Evolutionary conservation across 345 rosid genomes (phyloP).

Genomic region (Syzygium grande): DNA sequence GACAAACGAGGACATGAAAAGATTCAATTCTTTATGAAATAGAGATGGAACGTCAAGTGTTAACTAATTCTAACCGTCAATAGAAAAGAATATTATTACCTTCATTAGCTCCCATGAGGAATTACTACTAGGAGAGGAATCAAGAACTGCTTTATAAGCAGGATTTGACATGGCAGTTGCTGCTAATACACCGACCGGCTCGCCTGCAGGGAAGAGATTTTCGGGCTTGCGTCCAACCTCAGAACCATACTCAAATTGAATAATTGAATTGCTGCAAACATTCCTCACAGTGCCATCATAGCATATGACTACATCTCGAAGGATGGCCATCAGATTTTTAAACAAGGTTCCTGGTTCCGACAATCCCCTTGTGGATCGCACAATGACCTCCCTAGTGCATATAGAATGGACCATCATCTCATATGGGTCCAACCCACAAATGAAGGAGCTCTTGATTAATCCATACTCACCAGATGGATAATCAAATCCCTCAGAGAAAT

Average conservation of each 20-base stretch:
- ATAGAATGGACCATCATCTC: slow-evolving; percentile 89
- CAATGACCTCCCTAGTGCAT: slow-evolving; percentile 74
- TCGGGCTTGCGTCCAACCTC: slow-evolving; percentile 35
- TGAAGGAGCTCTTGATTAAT: slow-evolving; percentile 59
- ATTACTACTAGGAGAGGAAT: slow-evolving; percentile 82
- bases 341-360: slow-evolving; percentile 96
- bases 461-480: slow-evolving; percentile 76
- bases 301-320: slow-evolving; percentile 78
- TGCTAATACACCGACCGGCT: slow-evolving; percentile 95
- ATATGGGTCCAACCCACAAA: slow-evolving; percentile 84
- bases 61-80: background rate
- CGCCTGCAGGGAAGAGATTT: slow-evolving; percentile 71
- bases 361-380: slow-evolving; percentile 83
- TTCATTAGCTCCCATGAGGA: slow-evolving; percentile 97
- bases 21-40: background rate
- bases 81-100: slow-evolving; percentile 28
- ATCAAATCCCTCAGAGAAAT: slow-evolving; percentile 29
- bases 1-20: background rate
- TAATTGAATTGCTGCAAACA: slow-evolving; percentile 69
- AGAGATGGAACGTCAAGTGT: background rate
- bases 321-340: slow-evolving; percentile 93
- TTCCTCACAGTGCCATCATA: slow-evolving; percentile 94
- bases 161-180: slow-evolving; percentile 98
- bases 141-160: slow-evolving; percentile 97
- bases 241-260: slow-evolving; percentile 73